A percentile compares a stretch with the other conserved stretches of the same genome.
Conservation (phyloP, 148 eudicot species). For the Nepenthes mirabilis region DNA sequence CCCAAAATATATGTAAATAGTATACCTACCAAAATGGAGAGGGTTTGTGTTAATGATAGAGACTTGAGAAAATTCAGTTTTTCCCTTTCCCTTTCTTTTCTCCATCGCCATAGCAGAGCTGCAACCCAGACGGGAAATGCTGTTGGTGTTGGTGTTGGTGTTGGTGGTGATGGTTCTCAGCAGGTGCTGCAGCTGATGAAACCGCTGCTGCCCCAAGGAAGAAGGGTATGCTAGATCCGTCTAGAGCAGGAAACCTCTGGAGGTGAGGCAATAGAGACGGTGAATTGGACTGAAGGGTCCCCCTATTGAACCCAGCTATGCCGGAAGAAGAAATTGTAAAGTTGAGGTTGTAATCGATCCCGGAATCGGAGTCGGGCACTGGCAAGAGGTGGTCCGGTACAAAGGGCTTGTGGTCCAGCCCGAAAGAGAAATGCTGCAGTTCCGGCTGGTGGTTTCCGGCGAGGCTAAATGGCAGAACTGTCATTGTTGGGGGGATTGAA, state of each 20-base stretch:
- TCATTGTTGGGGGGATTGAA: slow-evolving; percentile 20
- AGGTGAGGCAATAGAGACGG: slow-evolving; percentile 53
- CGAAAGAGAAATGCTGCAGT: slow-evolving; percentile 38
- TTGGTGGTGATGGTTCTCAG: slow-evolving; percentile 20
- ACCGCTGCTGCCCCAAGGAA: slow-evolving; percentile 41
- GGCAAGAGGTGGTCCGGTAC: slow-evolving; percentile 27
- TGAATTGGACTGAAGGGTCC: slow-evolving; percentile 99
- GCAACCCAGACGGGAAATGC: slow-evolving; percentile 50
- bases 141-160: slow-evolving; percentile 17
- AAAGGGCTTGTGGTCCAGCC: not conserved
- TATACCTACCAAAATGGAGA: slow-evolving; percentile 18
- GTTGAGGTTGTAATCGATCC: slow-evolving; percentile 42
- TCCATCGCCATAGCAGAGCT: slow-evolving; percentile 56
- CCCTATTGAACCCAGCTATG: slow-evolving; percentile 63
- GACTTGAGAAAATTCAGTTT: slow-evolving; percentile 22
- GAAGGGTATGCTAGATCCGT: slow-evolving; percentile 52
- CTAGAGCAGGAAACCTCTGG: slow-evolving; percentile 54
- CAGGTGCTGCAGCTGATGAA: slow-evolving; percentile 12
- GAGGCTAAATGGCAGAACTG: slow-evolving; percentile 17
- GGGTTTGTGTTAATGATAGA: slow-evolving; percentile 1
- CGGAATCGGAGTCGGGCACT: slow-evolving; percentile 7
- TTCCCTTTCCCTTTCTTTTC: slow-evolving; percentile 58
- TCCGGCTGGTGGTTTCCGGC: slow-evolving; percentile 19
- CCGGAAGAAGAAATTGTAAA: slow-evolving; percentile 44
- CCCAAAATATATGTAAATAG: not conserved